phyloP scores from a whole-genome alignment of 2,329 filamentous ascomycete genomes.

The Botrytis sinoallii region DNA sequence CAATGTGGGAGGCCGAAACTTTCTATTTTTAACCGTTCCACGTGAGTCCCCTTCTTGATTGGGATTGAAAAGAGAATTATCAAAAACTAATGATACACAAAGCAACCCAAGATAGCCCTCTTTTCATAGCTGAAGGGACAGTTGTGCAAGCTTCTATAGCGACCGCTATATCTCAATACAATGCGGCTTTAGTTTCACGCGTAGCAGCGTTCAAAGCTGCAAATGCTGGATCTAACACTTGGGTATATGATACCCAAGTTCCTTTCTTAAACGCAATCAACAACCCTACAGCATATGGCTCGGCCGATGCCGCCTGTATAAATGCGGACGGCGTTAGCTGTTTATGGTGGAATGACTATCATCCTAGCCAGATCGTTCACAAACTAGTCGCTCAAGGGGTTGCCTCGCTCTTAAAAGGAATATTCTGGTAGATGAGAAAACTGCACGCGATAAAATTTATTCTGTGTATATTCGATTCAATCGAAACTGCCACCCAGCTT shows the following conservation, averaged over 20 bases:
- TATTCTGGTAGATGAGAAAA: not conserved
- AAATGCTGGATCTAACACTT: not conserved
- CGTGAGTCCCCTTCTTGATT: not conserved
- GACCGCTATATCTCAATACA: not conserved
- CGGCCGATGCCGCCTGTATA: not conserved
- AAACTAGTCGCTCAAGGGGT: not conserved
- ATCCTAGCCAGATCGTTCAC: not conserved
- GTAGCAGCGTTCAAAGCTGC: not conserved
- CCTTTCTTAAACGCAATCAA: not conserved
- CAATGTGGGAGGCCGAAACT: not conserved
- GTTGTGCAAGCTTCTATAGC: not conserved
- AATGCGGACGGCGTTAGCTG: not conserved
- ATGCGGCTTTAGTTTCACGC: not conserved
- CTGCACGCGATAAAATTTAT: not conserved
- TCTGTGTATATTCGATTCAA: conserved; percentile 24
- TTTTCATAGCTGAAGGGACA: not conserved
- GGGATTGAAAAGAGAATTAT: too few species aligned
- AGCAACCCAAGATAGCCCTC: conserved; percentile 1
- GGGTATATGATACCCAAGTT: conserved; percentile 1
- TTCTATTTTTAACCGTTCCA: conserved; percentile 3
- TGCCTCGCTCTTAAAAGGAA: not conserved
- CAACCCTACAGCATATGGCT: not conserved
- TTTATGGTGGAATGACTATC: conserved; percentile 6
- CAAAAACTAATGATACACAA: not conserved
- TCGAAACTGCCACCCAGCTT: conserved; percentile 39